Evolutionary conservation across 2,329 filamentous ascomycete species (phyloP).

Genomic region (Ascochyta pisi): DNA sequence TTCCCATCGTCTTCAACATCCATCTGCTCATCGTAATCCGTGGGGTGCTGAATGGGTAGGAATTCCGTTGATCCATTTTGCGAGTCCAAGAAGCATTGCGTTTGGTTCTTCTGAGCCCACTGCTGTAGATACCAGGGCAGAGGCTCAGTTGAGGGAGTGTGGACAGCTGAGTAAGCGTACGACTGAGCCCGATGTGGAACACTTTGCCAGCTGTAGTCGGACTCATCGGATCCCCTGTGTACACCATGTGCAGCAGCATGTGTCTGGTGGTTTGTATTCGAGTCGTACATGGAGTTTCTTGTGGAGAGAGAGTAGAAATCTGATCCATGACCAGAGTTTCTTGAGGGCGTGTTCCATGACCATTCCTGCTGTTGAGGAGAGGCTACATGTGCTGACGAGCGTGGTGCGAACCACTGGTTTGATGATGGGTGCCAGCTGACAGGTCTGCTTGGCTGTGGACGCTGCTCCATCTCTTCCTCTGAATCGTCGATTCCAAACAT

Average conservation of each 20-base stretch:
- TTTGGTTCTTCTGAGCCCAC: constrained; percentile 46
- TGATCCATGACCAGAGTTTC: constrained; percentile 37
- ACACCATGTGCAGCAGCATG: constrained; percentile 23
- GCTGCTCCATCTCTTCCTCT: constrained; percentile 36
- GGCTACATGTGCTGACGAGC: constrained; percentile 32
- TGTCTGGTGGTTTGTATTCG: constrained; percentile 22
- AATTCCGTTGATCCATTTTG: constrained; percentile 53
- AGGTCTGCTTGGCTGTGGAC: constrained; percentile 56
- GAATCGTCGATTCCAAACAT: constrained; percentile 47
- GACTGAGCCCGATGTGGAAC: constrained; percentile 29
- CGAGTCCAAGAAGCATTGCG: constrained; percentile 24
- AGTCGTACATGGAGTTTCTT: constrained; percentile 41
- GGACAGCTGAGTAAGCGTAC: constrained; percentile 38
- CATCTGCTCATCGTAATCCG: constrained; percentile 59
- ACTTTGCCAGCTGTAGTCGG: constrained; percentile 41
- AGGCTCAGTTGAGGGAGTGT: constrained; percentile 40
- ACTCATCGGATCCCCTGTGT: constrained; percentile 35
- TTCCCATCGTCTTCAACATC: constrained; percentile 68
- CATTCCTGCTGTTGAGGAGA: constrained; percentile 38
- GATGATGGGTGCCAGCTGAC: constrained; percentile 79
- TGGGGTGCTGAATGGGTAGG: constrained; percentile 58
- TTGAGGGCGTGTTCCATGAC: constrained; percentile 33
- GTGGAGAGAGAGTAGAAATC: constrained; percentile 47
- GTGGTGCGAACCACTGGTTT: constrained; percentile 47
- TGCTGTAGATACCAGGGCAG: constrained; percentile 48